Percentiles rank a stretch among this genome's conserved stretches.
Conservation (phyloP, 306 rosid species). For the Vigna nakashimae region DNA sequence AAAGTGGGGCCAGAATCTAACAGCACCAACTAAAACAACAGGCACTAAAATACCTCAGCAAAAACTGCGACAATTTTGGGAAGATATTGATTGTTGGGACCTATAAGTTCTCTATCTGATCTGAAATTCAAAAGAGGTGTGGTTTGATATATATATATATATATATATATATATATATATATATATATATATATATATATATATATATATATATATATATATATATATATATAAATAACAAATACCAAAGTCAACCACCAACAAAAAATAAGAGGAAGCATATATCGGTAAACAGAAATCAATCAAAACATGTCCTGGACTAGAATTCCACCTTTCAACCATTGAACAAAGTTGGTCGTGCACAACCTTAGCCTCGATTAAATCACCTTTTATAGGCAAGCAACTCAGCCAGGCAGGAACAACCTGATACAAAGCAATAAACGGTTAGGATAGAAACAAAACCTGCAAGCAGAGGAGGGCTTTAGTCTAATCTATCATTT, state of each 20-base stretch:
- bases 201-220: background rate
- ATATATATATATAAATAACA: background rate
- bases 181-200: background rate
- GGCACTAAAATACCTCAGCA: conserved; percentile 61
- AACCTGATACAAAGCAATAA: conserved; percentile 52
- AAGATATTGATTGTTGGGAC: conserved; percentile 74
- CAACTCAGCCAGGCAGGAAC: conserved; percentile 80
- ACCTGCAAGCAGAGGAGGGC: background rate
- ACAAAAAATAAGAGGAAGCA: background rate
- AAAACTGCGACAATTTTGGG: conserved; percentile 74
- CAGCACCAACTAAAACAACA: conserved; percentile 5
- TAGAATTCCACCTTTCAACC: conserved; percentile 69
- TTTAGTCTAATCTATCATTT: conserved; percentile 22
- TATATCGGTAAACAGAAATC: conserved; percentile 5
- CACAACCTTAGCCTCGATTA: conserved; percentile 75
- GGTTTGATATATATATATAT: background rate
- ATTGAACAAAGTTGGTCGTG: conserved; percentile 77
- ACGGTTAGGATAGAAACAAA: conserved; percentile 33
- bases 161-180: background rate
- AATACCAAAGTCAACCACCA: background rate
- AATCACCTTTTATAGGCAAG: conserved; percentile 78
- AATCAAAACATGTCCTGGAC: conserved; percentile 32
- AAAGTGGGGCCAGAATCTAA: conserved; percentile 7
- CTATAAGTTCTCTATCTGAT: conserved; percentile 73
- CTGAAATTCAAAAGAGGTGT: conserved; percentile 49